Base-by-base conservation (phyloP, 768 basidiomycete genomes). In the Auricularia sp. region DNA sequence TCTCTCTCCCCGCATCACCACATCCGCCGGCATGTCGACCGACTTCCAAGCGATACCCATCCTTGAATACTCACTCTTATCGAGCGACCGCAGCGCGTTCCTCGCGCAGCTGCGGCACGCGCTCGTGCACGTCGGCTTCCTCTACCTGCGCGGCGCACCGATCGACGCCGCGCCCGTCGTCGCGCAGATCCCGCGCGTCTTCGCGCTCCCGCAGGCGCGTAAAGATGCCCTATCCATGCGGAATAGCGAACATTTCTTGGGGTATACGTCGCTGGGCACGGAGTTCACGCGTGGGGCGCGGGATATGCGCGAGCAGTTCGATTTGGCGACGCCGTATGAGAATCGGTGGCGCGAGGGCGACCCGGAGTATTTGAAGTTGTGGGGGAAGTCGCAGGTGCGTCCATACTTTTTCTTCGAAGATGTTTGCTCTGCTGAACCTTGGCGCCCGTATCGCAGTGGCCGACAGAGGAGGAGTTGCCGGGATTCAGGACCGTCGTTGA, bases 271-370 rank as follows among this genome's bases (percentile, higher is more conserved):
- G 62, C 73, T 92, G 1, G 91, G 90, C 1, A 79, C 83, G 0
- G 92, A 93, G 71, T 73, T 87, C 67, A 93, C 91, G 34, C 89
- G 85, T 69, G 90, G 89, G 14, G 78, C 78, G 65, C 81, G 82
- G 6, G 91, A 93, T 72, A 81, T 81, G 69, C 80, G 91, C 61
- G 91, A 93, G 71, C 91, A 92, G 73, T 89, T 87, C 69, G 92
- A 93, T 70, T 81, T 93, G 69, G 90, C 83, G 47, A 92, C 89
- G 10, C 82, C 78, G 29, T 84, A 86, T 70, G 78, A 79, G 64
- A 81, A 75, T n/a, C 74, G 76, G 68, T 91, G 84, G 88, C 82
- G 74, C 68, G 78, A 79, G 3, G 83, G 83, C 14, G 82, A 84
- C 66, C 86, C 86, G 3, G 88, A 89, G 24, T 86, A 87, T 71